These are phyloP conservation scores for Xylaria polymorpha DNA, from an alignment of 2,329 filamentous ascomycete species.

Conservation along the genomic window DNA sequence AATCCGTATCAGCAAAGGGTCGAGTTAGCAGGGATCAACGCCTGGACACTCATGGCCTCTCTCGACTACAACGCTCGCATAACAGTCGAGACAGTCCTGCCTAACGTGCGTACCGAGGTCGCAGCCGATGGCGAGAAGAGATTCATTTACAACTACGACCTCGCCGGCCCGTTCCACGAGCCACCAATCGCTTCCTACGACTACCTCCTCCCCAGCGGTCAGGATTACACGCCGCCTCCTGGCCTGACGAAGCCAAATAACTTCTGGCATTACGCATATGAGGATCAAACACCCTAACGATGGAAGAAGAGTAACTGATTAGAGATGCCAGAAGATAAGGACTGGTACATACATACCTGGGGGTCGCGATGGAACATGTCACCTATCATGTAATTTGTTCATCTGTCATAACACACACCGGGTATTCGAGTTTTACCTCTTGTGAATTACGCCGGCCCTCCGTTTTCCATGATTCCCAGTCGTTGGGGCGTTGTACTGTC, in stretches of 20 bases:
- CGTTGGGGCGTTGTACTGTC: background rate
- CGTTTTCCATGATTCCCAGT: background rate
- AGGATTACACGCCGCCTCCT: background rate
- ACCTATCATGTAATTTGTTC: background rate
- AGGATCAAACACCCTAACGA: background rate
- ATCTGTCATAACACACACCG: background rate
- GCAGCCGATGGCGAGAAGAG: conserved; percentile 38
- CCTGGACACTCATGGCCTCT: conserved; percentile 46
- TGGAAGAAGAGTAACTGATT: background rate
- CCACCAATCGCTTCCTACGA: conserved; percentile 30
- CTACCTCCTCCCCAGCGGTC: conserved; percentile 21
- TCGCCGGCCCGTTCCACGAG: conserved; percentile 34
- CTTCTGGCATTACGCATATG: background rate
- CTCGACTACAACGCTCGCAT: conserved; percentile 46
- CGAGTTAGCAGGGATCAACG: conserved; percentile 48
- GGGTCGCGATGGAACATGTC: background rate
- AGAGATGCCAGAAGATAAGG: background rate
- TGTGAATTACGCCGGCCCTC: background rate
- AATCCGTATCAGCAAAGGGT: conserved; percentile 44
- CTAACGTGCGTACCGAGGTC: conserved; percentile 32
- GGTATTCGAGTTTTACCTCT: background rate
- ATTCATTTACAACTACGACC: conserved; percentile 35
- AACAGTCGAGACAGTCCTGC: conserved; percentile 41
- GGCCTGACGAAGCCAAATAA: background rate
- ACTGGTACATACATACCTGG: background rate